Evolutionary conservation across 163 green algal species (phyloP).

Genomic region (Trebouxiophyceae sp.): DNA sequence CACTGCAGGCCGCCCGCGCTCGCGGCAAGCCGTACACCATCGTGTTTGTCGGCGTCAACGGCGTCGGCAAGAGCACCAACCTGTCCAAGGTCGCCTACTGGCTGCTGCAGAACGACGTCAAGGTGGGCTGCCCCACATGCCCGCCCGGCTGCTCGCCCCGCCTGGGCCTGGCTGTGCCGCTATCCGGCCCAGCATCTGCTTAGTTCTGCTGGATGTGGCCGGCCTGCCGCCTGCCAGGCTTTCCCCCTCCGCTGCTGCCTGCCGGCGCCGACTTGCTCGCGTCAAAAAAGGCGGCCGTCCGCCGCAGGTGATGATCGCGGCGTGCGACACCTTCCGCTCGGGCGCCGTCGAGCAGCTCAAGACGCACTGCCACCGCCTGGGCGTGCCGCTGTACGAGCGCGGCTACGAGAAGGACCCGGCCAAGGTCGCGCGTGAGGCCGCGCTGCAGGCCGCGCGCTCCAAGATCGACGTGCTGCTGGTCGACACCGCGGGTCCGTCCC

Average conservation of each 20-base stretch:
- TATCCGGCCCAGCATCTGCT: too few species aligned
- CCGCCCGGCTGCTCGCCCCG: too few species aligned
- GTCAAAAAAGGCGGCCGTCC: too few species aligned
- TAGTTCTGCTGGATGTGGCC: too few species aligned
- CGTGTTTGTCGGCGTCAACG: conserved; percentile 98
- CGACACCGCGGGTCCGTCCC: conserved; percentile 97
- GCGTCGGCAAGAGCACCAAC: conserved; percentile 98
- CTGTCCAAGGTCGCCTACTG: conserved; percentile 94
- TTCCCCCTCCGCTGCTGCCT: too few species aligned
- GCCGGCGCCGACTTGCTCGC: not conserved
- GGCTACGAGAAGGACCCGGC: conserved; percentile 99
- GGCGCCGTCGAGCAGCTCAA: conserved; percentile 96
- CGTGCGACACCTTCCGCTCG: conserved; percentile 95
- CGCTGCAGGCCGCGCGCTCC: conserved; percentile 68
- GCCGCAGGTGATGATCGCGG: conserved; percentile 85
- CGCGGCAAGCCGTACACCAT: conserved; percentile 88
- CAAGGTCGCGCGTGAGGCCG: conserved; percentile 82
- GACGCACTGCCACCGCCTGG: conserved; percentile 86
- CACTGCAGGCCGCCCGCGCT: conserved; percentile 4
- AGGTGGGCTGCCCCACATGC: too few species aligned
- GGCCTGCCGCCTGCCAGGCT: too few species aligned
- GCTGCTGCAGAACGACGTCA: conserved; percentile 80
- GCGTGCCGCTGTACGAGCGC: conserved; percentile 91
- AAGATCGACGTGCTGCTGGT: conserved; percentile 91
- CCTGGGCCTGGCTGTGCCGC: too few species aligned